A percentile compares a stretch with the other conserved stretches of the same genome.
phyloP scores from a whole-genome alignment of 768 basidiomycete species.

The Coprinellus micaceus region DNA sequence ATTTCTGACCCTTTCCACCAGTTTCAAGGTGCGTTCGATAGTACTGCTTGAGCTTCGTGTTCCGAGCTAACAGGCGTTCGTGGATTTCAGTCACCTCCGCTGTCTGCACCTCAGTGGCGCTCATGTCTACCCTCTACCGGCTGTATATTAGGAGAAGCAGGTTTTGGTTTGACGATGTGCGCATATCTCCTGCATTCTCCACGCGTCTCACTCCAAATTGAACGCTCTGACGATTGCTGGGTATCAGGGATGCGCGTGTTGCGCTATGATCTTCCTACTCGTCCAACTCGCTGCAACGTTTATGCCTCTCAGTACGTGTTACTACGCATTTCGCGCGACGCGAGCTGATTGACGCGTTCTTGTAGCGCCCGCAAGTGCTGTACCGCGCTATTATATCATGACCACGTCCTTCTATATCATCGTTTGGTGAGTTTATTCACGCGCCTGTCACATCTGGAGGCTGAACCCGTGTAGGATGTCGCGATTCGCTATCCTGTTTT shows the following conservation, averaged over 20 bases:
- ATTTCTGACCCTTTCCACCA: constrained; percentile 2
- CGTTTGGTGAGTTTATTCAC: constrained; percentile 29
- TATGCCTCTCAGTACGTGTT: constrained; percentile 21
- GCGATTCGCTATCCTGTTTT: constrained; percentile 51
- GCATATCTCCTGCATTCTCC: neutral
- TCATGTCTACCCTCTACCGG: constrained; percentile 28
- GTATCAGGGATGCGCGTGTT: constrained; percentile 25
- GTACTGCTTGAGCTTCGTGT: neutral
- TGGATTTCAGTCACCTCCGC: constrained; percentile 4
- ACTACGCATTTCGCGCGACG: neutral
- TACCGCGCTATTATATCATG: constrained; percentile 33
- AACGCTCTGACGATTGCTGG: neutral
- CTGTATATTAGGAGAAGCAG: constrained; percentile 27
- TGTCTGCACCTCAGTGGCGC: constrained; percentile 31
- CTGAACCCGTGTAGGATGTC: constrained; percentile 32
- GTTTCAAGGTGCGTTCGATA: constrained; percentile 9
- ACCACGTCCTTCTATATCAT: constrained; percentile 35
- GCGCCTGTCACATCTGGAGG: neutral
- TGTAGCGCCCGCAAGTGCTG: constrained; percentile 13
- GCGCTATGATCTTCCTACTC: constrained; percentile 24
- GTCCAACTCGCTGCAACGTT: constrained; percentile 28
- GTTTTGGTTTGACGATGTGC: constrained; percentile 37
- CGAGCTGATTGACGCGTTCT: neutral
- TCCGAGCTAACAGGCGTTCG: neutral
- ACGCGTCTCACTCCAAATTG: neutral